phyloP scores from a whole-genome alignment of 345 rosid genomes.

The Pugionium cornutum region DNA sequence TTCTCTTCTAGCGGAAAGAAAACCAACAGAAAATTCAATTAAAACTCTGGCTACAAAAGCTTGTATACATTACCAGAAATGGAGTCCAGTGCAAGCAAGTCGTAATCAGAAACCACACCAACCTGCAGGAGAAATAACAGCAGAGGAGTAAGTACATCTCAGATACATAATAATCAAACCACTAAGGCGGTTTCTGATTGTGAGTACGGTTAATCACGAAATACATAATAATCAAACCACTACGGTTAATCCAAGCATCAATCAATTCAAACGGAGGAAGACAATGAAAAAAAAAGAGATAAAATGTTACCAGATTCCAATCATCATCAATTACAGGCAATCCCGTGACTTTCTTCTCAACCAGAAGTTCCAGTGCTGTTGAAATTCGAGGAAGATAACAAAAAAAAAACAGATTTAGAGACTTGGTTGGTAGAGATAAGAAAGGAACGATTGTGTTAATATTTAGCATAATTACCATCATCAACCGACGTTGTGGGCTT shows the following conservation, averaged over 20 bases:
- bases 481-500: slow-evolving; percentile 78
- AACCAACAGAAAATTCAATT: neutral
- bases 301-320: slow-evolving; percentile 69
- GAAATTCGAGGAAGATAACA: neutral
- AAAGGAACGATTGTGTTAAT: neutral
- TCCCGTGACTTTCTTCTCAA: slow-evolving; percentile 84
- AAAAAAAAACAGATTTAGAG: slow-evolving; percentile 19
- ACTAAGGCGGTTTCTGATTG: neutral
- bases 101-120: slow-evolving; percentile 98
- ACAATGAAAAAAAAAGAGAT: slow-evolving; percentile 9
- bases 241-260: neutral
- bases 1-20: neutral
- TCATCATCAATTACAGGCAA: slow-evolving; percentile 88
- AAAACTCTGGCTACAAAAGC: neutral
- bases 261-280: neutral
- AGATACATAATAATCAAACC: slow-evolving; percentile 1
- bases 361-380: slow-evolving; percentile 78
- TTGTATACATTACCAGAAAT: slow-evolving; percentile 64
- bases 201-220: neutral
- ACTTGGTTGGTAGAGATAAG: neutral
- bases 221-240: too few relatives aligned
- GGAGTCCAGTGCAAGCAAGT: slow-evolving; percentile 78
- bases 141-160: slow-evolving; percentile 7
- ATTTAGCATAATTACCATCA: slow-evolving; percentile 54
- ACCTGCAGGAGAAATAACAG: slow-evolving; percentile 54